Conservation (phyloP, 345 rosid species). For the Excoecaria agallocha region DNA sequence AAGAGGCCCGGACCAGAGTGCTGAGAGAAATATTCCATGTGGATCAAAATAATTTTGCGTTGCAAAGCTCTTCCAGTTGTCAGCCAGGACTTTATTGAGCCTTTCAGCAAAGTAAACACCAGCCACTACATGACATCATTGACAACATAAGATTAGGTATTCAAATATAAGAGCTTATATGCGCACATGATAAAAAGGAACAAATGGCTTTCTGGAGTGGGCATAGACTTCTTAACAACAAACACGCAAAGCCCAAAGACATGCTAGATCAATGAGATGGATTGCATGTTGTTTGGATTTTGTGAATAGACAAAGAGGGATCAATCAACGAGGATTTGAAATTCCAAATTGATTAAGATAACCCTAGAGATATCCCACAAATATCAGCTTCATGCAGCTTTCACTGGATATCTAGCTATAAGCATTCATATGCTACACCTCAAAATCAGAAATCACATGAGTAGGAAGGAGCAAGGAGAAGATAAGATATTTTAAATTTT, state of each 20-base stretch:
- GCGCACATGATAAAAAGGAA: background rate
- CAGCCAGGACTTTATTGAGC: slow-evolving; percentile 54
- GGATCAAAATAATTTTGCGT: slow-evolving; percentile 87
- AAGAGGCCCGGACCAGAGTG: slow-evolving; percentile 97
- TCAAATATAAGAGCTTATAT: background rate
- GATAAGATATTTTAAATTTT: background rate
- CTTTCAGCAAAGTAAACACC: slow-evolving; percentile 92
- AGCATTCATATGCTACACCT: background rate
- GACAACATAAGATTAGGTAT: background rate
- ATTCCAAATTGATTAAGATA: background rate
- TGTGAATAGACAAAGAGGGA: background rate
- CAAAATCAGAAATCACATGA: background rate
- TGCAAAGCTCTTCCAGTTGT: slow-evolving; percentile 82
- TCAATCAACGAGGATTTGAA: background rate
- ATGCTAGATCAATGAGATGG: background rate
- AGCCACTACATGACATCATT: slow-evolving; percentile 52
- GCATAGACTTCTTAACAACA: background rate
- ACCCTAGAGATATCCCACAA: background rate
- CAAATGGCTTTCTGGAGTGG: background rate
- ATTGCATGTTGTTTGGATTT: background rate
- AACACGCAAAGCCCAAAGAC: background rate
- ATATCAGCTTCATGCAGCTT: background rate
- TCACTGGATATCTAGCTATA: background rate
- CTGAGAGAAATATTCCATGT: slow-evolving; percentile 74
- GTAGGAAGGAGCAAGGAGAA: background rate